These are phyloP conservation scores for Pseudopithomyces maydicus DNA, from an alignment of 2,329 filamentous ascomycete species.

Conservation along the genomic window DNA sequence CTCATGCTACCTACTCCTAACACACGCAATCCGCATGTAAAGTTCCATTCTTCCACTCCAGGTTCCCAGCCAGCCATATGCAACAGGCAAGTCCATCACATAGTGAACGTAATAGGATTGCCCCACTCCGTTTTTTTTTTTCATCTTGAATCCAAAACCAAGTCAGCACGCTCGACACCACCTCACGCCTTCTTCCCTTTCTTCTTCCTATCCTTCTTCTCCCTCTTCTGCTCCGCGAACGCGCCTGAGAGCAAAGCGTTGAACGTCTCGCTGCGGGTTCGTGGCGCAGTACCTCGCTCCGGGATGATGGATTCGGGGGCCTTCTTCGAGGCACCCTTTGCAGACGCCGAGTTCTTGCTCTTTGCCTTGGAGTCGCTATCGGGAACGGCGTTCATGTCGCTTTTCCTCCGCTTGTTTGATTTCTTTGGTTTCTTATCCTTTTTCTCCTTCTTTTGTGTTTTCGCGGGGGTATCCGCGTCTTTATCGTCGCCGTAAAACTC, in stretches of 20 bases:
- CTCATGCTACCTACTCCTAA: not conserved
- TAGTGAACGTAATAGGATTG: not conserved
- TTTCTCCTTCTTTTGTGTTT: constrained; percentile 21
- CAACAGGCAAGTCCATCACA: not conserved
- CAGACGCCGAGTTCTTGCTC: not conserved
- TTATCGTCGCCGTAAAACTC: constrained; percentile 18
- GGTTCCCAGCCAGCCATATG: not conserved
- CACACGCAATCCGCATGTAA: not conserved
- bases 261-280: constrained; percentile 32
- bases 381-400: not conserved
- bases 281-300: constrained; percentile 19
- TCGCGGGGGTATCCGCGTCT: constrained; percentile 2
- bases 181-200: constrained; percentile 10
- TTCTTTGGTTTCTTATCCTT: constrained; percentile 17
- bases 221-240: constrained; percentile 18
- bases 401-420: constrained; percentile 10
- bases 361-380: not conserved
- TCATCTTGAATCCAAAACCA: not conserved
- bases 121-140: not conserved
- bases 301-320: constrained; percentile 14
- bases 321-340: not conserved
- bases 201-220: constrained; percentile 10
- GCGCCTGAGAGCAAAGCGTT: constrained; percentile 26
- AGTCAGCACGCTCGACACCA: not conserved
- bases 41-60: not conserved